Evolutionary conservation across 106 monocot genomes (phyloP), one percentile per base, ranked within the genome.

Genomic region (Iris macrosiphon): DNA sequence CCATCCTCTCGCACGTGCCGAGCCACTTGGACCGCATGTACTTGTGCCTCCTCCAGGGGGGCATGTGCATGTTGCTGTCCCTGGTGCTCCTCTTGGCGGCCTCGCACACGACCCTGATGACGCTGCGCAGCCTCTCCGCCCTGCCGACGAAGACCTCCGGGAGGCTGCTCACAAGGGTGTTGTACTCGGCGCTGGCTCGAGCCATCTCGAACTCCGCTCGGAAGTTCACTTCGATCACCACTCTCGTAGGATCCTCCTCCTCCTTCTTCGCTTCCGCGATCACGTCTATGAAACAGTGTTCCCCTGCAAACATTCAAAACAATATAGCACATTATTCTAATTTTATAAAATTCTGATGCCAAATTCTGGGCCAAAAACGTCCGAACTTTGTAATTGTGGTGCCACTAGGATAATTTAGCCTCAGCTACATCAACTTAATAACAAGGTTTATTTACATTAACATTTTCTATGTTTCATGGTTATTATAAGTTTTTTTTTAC

Each of bases 11-110:
- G 49, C 60, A 71, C 20, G 76, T 50, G 7, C 22, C 15, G 19
- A 80, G 55, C 90, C 90, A 98, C 40, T 98, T 98, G 28, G 83
- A 64, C 48, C 67, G 67, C 98, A 98, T 91, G 72, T 98, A 91
- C 74, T 87, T 74, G 60, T 79, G 70, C 75, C 83, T 90, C 74
- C 90, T 56, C 90, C 98, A 98, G 3, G 96, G 96, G 0, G 55
- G 79, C 80, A 98, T 78, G 39, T 91, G 87, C 91, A 98, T 83
- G 53, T 49, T 63, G 66, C 87, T 98, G 25, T 91, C 98, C 73
- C 81, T 87, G 83, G 81, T 78, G 78, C 90, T 87, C 49, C 56
- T 68, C 85, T 98, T 83, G 22, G 75, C 98, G 7, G 87, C 85
- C 1, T 46, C 63, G 65, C 87, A 98, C 52, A 91, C 66, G 28